These are phyloP conservation scores for Hypocreales sp. DNA, from an alignment of 2,329 filamentous ascomycete species.

Conservation along the genomic window DNA sequence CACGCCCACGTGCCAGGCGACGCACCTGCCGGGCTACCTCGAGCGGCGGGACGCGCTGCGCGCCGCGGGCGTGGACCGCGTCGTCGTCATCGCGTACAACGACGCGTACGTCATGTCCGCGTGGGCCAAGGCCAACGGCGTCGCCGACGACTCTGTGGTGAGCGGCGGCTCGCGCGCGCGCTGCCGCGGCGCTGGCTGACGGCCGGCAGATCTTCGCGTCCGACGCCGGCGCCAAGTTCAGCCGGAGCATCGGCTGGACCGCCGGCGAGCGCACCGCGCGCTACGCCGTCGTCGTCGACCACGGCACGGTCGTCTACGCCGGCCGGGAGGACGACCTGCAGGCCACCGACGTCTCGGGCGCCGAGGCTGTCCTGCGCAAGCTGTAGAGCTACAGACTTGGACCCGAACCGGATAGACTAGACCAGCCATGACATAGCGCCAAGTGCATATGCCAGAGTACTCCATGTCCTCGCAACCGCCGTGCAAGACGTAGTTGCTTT, in stretches of 20 bases:
- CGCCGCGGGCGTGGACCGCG: conserved; percentile 67
- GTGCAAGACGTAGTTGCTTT: no score
- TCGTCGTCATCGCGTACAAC: conserved; percentile 72
- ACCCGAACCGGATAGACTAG: no score
- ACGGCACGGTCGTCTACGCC: conserved; percentile 72
- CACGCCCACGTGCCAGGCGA: conserved; percentile 72
- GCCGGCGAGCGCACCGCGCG: conserved; percentile 59
- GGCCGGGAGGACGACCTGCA: conserved; percentile 46
- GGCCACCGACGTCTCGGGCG: conserved; percentile 32
- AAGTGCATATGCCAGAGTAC: no score
- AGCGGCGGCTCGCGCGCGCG: conserved; percentile 10
- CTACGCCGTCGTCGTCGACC: conserved; percentile 68
- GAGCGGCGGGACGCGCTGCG: conserved; percentile 54
- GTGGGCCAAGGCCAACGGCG: conserved; percentile 76
- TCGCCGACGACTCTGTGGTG: conserved; percentile 52
- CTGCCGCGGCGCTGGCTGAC: background rate
- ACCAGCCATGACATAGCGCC: no score
- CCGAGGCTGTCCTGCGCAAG: conserved; percentile 37
- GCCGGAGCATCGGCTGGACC: conserved; percentile 63
- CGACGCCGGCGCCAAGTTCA: conserved; percentile 55
- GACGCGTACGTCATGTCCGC: conserved; percentile 79
- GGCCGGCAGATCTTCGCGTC: conserved; percentile 52
- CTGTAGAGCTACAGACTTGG: no score
- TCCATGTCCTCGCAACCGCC: no score
- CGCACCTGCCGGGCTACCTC: conserved; percentile 71